Percentiles rank a stretch among this genome's conserved stretches.
These are phyloP conservation scores for Phyllostachys edulis DNA, from an alignment of 176 grass and related monocot genomes.

Conservation along the genomic window DNA sequence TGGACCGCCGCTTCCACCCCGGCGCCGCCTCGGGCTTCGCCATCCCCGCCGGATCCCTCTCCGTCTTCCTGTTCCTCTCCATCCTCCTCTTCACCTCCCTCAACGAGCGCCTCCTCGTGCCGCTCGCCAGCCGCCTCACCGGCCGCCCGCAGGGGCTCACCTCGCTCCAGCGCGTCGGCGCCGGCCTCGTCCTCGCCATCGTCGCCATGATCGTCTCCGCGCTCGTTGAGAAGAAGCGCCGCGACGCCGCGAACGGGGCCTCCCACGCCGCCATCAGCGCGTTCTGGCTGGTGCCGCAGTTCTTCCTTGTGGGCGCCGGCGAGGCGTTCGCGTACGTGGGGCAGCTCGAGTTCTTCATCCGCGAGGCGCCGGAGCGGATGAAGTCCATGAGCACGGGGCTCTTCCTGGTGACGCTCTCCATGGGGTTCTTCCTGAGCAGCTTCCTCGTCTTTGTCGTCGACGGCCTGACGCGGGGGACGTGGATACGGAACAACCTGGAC, in stretches of 20 bases:
- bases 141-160: neutral
- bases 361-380: constrained; percentile 61
- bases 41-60: constrained; percentile 52
- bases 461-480: constrained; percentile 29
- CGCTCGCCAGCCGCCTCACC: neutral
- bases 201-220: constrained; percentile 56
- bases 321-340: constrained; percentile 76
- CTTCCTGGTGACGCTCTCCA: constrained; percentile 47
- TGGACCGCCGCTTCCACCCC: constrained; percentile 37
- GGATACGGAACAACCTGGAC: constrained; percentile 46
- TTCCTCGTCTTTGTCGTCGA: constrained; percentile 40
- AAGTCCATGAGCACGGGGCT: constrained; percentile 77
- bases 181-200: constrained; percentile 48
- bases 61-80: constrained; percentile 58
- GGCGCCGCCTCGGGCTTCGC: neutral
- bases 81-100: constrained; percentile 65
- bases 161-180: constrained; percentile 52
- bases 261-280: constrained; percentile 15
- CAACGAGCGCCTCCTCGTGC: constrained; percentile 60
- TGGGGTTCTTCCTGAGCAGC: constrained; percentile 70
- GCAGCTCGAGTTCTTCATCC: constrained; percentile 72
- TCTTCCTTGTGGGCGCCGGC: constrained; percentile 16
- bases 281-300: constrained; percentile 58
- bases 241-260: neutral
- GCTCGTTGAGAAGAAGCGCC: constrained; percentile 37